Evolutionary conservation across 2,329 filamentous ascomycete genomes (phyloP).

Genomic region (Leptosphaerulina australis): DNA sequence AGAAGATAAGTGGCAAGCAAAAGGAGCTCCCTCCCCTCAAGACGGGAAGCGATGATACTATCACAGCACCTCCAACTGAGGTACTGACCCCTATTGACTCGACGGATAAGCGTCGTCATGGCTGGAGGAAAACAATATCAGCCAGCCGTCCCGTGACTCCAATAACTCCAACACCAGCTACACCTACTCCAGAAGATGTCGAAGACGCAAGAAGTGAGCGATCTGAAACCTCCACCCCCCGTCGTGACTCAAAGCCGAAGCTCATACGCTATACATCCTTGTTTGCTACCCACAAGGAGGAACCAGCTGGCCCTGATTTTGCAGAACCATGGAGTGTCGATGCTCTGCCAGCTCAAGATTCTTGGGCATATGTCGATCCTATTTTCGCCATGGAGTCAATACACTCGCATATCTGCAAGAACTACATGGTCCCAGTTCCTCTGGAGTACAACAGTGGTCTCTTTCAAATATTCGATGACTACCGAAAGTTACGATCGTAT

Average conservation of each 20-base stretch:
- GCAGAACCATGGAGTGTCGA: constrained; percentile 38
- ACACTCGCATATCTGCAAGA: constrained; percentile 32
- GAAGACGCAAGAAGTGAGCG: constrained; percentile 40
- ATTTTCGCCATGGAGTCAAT: constrained; percentile 33
- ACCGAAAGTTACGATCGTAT: constrained; percentile 45
- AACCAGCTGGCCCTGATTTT: constrained; percentile 30
- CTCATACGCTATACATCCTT: constrained; percentile 50
- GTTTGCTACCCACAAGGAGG: constrained; percentile 33
- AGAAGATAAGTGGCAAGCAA: constrained; percentile 25
- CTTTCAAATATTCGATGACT: constrained; percentile 53
- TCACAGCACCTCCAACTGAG: not conserved
- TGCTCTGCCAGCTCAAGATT: constrained; percentile 12
- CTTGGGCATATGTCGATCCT: constrained; percentile 33
- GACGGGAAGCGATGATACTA: constrained; percentile 7
- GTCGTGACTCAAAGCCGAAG: constrained; percentile 47
- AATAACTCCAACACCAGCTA: constrained; percentile 11
- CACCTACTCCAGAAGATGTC: constrained; percentile 32
- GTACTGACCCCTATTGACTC: constrained; percentile 15
- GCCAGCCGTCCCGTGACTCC: constrained; percentile 34
- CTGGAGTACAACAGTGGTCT: constrained; percentile 46
- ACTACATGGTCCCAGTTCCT: constrained; percentile 33
- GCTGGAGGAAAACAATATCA: constrained; percentile 35
- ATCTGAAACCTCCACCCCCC: constrained; percentile 38
- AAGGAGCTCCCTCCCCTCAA: constrained; percentile 21
- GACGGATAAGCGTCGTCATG: constrained; percentile 24